phyloP scores from a whole-genome alignment of 768 basidiomycete species.

The Auriculariales sp. region DNA sequence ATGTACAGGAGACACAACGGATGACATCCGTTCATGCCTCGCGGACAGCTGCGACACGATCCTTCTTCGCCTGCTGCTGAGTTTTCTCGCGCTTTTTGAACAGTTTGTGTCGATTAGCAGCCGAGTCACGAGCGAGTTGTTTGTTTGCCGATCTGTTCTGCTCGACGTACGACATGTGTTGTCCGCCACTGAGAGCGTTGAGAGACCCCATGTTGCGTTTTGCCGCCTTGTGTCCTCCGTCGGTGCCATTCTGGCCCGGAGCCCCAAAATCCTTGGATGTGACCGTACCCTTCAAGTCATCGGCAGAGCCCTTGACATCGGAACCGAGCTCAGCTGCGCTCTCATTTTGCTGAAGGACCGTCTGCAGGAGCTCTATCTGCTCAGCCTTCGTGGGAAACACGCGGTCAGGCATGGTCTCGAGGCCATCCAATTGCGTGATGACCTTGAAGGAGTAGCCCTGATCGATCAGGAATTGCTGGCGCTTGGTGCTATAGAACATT shows the following conservation, averaged over 20 bases:
- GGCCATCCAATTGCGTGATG: slow-evolving; percentile 91
- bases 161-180: slow-evolving; percentile 87
- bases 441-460: slow-evolving; percentile 99
- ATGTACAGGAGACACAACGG: too few relatives aligned
- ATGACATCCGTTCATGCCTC: too few relatives aligned
- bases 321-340: slow-evolving; percentile 77
- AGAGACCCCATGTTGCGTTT: slow-evolving; percentile 74
- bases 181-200: slow-evolving; percentile 71
- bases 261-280: slow-evolving; percentile 11
- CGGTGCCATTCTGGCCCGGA: slow-evolving; percentile 37
- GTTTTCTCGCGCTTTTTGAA: slow-evolving; percentile 16
- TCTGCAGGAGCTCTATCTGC: slow-evolving; percentile 92
- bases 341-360: slow-evolving; percentile 83
- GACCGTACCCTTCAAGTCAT: slow-evolving; percentile 13
- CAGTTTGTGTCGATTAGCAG: slow-evolving; percentile 11
- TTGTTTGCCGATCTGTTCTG: slow-evolving; percentile 87
- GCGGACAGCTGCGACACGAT: background rate
- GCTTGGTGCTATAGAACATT: slow-evolving; percentile 98
- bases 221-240: slow-evolving; percentile 42
- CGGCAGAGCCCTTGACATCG: slow-evolving; percentile 36
- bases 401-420: slow-evolving; percentile 71
- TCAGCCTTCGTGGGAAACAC: slow-evolving; percentile 86
- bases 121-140: slow-evolving; percentile 13
- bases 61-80: slow-evolving; percentile 8
- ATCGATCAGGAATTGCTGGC: slow-evolving; percentile 96